Evolutionary conservation across 139 green algal genomes (phyloP), one percentile per base, ranked within the genome.

Genomic region (Nannochloris sp.): DNA sequence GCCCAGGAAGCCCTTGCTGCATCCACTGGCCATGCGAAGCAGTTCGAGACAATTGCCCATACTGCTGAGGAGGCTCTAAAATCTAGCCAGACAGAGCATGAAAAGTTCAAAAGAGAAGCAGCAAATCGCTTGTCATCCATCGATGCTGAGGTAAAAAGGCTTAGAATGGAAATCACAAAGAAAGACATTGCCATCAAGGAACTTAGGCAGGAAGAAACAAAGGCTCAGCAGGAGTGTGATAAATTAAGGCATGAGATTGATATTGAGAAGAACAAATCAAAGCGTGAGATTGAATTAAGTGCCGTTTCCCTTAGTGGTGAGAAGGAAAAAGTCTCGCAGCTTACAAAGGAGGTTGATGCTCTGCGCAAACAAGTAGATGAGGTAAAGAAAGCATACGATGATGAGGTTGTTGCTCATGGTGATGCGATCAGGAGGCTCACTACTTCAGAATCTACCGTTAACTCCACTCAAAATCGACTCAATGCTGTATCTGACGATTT

Each of bases 1-100:
- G 78, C 78, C 6, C 76, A 85, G 62, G 78, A 85, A 69, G 63
- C 72, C 4, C 77, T 78, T 1, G 78, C 78, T 3, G 76, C 76
- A 11, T 77, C 78, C 11, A 61, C 68, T 3, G 76, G 72, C 23
- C 76, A 84, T 46, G 63, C 70, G 36, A 74, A 72, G 56, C 78
- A 85, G 72, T 85, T 75, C 67, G 67, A 85, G 68, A 49, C 68
- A 55, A 71, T 85, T 46, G 75, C 74, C 12, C 49, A 37, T 23
- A 77, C 76, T 13, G 71, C 60, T 37, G 78, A 85, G 49, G 76
- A 84, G 55, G 75, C 78, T 46, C 53, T 84, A 23, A 49, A 57
- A 26, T 65, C 44, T 31, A 17, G 61, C 30, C 70, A 82, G 61
- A 55, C 28, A 8, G 71, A 82, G 49, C 67, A 80, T 40, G 71